These are phyloP conservation scores for Ustilago bromivora DNA, from an alignment of 1,284 basidiomycete genomes.

Conservation along the genomic window DNA sequence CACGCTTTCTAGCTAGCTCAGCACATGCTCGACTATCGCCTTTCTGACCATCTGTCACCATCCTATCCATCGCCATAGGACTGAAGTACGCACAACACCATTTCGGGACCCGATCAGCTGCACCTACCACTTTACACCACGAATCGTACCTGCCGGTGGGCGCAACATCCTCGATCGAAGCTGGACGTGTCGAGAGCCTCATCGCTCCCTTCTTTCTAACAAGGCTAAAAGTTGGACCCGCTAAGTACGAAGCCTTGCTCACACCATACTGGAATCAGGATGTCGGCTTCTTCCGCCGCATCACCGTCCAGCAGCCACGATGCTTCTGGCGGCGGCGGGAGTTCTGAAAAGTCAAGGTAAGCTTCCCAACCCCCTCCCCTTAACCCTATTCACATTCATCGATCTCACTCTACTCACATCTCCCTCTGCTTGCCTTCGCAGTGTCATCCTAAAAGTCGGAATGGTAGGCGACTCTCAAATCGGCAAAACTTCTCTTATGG, in stretches of 20 bases:
- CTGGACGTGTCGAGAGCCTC: not conserved
- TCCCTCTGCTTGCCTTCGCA: slow-evolving; percentile 7
- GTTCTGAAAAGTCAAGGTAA: slow-evolving; percentile 38
- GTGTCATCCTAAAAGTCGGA: slow-evolving; percentile 93
- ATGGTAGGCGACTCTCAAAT: slow-evolving; percentile 99
- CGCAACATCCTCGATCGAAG: not conserved
- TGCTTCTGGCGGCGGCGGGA: slow-evolving; percentile 29
- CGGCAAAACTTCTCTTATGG: slow-evolving; percentile 97
- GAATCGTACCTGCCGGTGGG: not conserved
- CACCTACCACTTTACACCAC: not conserved
- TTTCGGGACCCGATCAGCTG: not conserved
- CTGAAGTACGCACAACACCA: not conserved
- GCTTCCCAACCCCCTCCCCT: not conserved
- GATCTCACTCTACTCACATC: slow-evolving; percentile 1
- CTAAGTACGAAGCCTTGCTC: not conserved
- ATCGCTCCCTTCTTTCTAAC: not conserved
- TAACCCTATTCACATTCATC: not conserved
- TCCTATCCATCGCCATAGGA: too few relatives aligned
- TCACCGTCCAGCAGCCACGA: slow-evolving; percentile 39
- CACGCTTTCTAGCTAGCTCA: slow-evolving; percentile 12
- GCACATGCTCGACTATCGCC: not conserved
- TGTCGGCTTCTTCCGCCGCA: slow-evolving; percentile 45
- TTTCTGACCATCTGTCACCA: not conserved
- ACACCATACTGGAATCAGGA: not conserved
- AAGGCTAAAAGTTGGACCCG: not conserved